Conservation (phyloP, 1,284 basidiomycete genomes). For the Malassezia japonica region DNA sequence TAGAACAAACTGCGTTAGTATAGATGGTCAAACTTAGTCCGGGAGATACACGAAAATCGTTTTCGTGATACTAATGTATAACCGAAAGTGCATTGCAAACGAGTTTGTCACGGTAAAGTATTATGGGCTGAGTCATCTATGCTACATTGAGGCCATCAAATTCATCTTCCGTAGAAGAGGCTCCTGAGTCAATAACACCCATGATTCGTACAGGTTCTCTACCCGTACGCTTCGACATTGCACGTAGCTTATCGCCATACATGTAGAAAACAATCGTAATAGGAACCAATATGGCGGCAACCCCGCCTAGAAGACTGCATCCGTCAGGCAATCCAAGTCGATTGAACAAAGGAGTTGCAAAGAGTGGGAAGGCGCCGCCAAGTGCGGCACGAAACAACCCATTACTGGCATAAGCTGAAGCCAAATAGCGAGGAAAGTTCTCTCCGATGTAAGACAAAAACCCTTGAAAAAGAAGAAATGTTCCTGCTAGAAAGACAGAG, state of each 20-base stretch:
- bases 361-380: slow-evolving; percentile 21
- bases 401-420: slow-evolving; percentile 26
- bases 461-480: slow-evolving; percentile 8
- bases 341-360: slow-evolving; percentile 7
- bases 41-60: too few relatives aligned
- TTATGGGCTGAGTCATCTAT: neutral
- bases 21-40: slow-evolving; percentile 1
- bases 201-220: neutral
- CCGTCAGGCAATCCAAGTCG: slow-evolving; percentile 14
- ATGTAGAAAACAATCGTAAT: slow-evolving; percentile 9
- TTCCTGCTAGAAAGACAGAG: slow-evolving; percentile 22
- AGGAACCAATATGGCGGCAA: slow-evolving; percentile 9
- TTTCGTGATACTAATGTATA: slow-evolving; percentile 7
- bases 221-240: neutral
- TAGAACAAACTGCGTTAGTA: too few relatives aligned
- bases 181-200: neutral
- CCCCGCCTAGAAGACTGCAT: slow-evolving; percentile 12
- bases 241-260: neutral
- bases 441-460: slow-evolving; percentile 11
- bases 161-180: neutral
- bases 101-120: neutral
- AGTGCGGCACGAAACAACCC: slow-evolving; percentile 21
- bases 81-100: neutral
- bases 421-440: slow-evolving; percentile 9
- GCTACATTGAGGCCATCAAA: neutral